Conservation (phyloP, 148 eudicot species). For the Vaccinium vitisidaea region DNA sequence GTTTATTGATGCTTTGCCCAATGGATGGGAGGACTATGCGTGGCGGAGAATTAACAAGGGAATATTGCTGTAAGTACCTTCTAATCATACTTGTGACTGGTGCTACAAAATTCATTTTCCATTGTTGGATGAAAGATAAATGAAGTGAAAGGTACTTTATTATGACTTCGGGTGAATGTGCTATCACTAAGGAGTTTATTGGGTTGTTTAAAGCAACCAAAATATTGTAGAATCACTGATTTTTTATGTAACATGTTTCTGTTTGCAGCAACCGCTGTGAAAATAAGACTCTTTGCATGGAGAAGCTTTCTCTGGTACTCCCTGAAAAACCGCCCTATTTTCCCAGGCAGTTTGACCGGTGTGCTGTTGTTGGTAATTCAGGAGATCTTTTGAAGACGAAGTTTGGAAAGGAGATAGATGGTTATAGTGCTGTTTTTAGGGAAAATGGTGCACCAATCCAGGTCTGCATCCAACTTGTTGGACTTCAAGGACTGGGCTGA, state of each 20-base stretch:
- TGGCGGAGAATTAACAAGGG: slow-evolving; percentile 98
- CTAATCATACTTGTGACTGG: neutral
- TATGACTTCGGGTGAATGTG: neutral
- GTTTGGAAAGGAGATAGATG: slow-evolving; percentile 92
- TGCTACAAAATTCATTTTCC: slow-evolving; percentile 12
- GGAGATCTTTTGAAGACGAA: slow-evolving; percentile 89
- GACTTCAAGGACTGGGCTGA: neutral
- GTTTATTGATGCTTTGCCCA: slow-evolving; percentile 86
- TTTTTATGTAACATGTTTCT: slow-evolving; percentile 17
- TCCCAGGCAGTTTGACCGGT: slow-evolving; percentile 74
- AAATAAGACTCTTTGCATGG: slow-evolving; percentile 86
- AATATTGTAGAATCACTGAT: neutral
- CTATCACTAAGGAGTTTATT: neutral
- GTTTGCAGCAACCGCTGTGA: slow-evolving; percentile 66
- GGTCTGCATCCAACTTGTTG: slow-evolving; percentile 39
- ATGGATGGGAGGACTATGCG: slow-evolving; percentile 96
- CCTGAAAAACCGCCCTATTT: slow-evolving; percentile 82
- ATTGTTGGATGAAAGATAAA: neutral
- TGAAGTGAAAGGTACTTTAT: neutral
- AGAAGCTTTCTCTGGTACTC: slow-evolving; percentile 88
- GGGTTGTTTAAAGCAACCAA: neutral
- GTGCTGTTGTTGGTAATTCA: slow-evolving; percentile 97
- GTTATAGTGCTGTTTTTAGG: slow-evolving; percentile 78
- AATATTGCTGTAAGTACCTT: slow-evolving; percentile 70
- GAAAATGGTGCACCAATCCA: slow-evolving; percentile 97